Percentiles rank a stretch among this genome's conserved stretches.
These are phyloP conservation scores for Rhizopogon vinicolor DNA, from an alignment of 768 basidiomycete species.

Conservation along the genomic window DNA sequence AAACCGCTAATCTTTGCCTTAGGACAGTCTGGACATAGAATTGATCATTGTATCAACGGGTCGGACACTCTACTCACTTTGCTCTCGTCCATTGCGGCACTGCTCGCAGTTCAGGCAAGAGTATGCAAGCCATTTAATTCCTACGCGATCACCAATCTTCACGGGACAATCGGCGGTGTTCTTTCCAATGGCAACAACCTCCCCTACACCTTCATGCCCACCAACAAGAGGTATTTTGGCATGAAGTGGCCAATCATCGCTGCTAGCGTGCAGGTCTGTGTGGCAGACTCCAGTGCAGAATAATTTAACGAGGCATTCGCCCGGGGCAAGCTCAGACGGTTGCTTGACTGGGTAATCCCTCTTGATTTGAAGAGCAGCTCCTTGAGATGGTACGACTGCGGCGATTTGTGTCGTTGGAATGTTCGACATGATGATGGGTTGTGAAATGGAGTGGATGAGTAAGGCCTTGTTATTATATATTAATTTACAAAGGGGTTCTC, in stretches of 20 bases:
- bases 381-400: slow-evolving; percentile 30
- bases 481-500: not conserved
- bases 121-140: slow-evolving; percentile 78
- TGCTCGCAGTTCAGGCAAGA: slow-evolving; percentile 73
- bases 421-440: slow-evolving; percentile 4
- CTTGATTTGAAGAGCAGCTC: slow-evolving; percentile 27
- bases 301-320: slow-evolving; percentile 75
- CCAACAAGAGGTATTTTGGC: slow-evolving; percentile 65
- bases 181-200: slow-evolving; percentile 73
- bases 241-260: slow-evolving; percentile 79
- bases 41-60: not conserved
- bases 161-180: slow-evolving; percentile 56
- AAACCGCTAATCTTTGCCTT: slow-evolving; percentile 63
- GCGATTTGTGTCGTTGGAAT: slow-evolving; percentile 41
- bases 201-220: slow-evolving; percentile 83
- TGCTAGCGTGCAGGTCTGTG: slow-evolving; percentile 73
- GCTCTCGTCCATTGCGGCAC: slow-evolving; percentile 74
- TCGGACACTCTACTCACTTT: slow-evolving; percentile 41
- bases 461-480: too few relatives aligned
- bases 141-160: slow-evolving; percentile 75
- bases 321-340: slow-evolving; percentile 52
- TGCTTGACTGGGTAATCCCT: slow-evolving; percentile 52
- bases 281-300: slow-evolving; percentile 83
- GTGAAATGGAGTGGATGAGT: not conserved
- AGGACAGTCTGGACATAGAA: slow-evolving; percentile 44